phyloP scores from a whole-genome alignment of 2,329 filamentous ascomycete genomes.

The Fusarium sp. region DNA sequence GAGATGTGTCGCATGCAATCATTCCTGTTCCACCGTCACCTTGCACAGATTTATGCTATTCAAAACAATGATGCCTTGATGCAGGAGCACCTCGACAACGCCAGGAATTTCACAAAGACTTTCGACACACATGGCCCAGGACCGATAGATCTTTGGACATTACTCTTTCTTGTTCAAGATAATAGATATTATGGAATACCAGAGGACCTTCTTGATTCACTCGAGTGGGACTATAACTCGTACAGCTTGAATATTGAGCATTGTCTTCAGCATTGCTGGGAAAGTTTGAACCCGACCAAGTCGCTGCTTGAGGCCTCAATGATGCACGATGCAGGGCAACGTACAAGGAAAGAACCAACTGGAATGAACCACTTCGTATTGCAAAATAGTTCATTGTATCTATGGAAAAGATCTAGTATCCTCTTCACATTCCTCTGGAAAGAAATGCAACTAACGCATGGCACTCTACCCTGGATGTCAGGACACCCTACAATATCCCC shows the following conservation, averaged over 20 bases:
- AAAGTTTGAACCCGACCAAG: not conserved
- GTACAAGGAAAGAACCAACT: not conserved
- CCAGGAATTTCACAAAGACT: not conserved
- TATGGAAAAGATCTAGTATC: not conserved
- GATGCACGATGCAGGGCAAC: not conserved
- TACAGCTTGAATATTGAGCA: not conserved
- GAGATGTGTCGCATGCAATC: constrained; percentile 1
- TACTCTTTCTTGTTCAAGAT: not conserved
- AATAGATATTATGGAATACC: not conserved
- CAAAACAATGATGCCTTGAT: too few species aligned
- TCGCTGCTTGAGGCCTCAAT: not conserved
- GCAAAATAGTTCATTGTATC: not conserved
- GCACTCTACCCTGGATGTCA: not conserved
- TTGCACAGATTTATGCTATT: not conserved
- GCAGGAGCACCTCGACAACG: constrained; percentile 1
- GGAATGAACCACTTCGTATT: not conserved
- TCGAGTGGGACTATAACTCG: not conserved
- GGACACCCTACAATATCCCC: not conserved
- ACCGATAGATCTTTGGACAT: constrained; percentile 9
- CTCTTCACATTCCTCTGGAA: constrained; percentile 10
- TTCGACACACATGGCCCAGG: not conserved
- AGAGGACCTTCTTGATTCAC: not conserved
- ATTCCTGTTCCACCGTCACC: constrained; percentile 6
- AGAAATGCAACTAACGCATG: not conserved
- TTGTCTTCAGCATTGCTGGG: not conserved